Conservation (phyloP, 2,329 filamentous ascomycete species). For the Venturia carpophila region DNA sequence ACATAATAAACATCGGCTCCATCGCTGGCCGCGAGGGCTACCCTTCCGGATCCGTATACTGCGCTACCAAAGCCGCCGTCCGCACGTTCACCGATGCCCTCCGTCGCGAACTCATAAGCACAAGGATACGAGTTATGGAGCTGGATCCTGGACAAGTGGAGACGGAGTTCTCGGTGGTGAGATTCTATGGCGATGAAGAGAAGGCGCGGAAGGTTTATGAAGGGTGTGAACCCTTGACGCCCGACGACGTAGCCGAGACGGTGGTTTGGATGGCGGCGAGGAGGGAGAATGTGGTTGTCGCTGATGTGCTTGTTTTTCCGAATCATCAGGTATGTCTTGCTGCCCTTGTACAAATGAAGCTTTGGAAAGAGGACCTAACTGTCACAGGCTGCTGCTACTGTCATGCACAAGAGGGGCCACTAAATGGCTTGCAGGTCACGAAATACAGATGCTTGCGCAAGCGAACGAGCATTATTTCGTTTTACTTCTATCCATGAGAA, state of each 20-base stretch:
- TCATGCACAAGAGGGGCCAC: background rate
- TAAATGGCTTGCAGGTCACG: background rate
- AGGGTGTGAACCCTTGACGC: conserved; percentile 71
- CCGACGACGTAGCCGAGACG: conserved; percentile 84
- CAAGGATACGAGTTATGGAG: conserved; percentile 74
- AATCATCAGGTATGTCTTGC: conserved; percentile 67
- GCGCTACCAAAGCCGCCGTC: conserved; percentile 84
- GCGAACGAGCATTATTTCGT: background rate
- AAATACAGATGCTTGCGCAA: background rate
- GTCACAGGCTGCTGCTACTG: background rate
- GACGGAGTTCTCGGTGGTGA: conserved; percentile 87
- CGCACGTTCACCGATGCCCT: conserved; percentile 76
- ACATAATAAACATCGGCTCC: conserved; percentile 92
- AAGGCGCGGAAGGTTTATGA: conserved; percentile 88
- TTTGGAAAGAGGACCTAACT: background rate
- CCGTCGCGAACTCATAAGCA: conserved; percentile 73
- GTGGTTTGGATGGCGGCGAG: conserved; percentile 78
- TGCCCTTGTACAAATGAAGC: background rate
- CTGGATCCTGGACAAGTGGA: conserved; percentile 90
- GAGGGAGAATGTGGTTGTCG: conserved; percentile 82
- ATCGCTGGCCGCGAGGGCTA: conserved; percentile 85
- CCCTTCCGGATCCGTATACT: conserved; percentile 81
- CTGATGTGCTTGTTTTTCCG: conserved; percentile 79
- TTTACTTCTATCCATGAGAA: background rate
- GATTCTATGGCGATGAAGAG: conserved; percentile 79